Conservation (phyloP, 2,329 filamentous ascomycete genomes). For the Cytospora piceicola region DNA sequence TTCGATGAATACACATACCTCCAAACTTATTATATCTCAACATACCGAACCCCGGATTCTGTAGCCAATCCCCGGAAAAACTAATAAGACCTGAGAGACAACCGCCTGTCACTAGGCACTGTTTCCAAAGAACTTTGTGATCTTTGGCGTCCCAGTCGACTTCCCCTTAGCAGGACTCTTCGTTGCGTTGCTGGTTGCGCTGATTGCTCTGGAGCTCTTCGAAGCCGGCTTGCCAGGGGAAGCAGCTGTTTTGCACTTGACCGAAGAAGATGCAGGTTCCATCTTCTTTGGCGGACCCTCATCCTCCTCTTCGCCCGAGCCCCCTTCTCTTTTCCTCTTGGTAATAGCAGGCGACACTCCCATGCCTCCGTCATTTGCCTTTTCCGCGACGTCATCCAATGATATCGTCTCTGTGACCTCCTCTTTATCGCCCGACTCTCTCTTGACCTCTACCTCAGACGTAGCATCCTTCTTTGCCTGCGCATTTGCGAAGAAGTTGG, state of each 20-base stretch:
- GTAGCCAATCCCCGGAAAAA: neutral
- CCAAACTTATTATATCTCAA: neutral
- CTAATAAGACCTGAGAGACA: slow-evolving; percentile 3
- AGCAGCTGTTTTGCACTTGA: slow-evolving; percentile 29
- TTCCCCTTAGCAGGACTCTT: slow-evolving; percentile 42
- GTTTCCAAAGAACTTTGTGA: slow-evolving; percentile 52
- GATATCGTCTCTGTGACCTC: slow-evolving; percentile 24
- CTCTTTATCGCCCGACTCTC: slow-evolving; percentile 41
- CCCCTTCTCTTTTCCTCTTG: slow-evolving; percentile 32
- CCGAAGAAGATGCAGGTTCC: slow-evolving; percentile 31
- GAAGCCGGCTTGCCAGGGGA: slow-evolving; percentile 33
- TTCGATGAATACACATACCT: no score
- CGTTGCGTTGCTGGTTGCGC: slow-evolving; percentile 46
- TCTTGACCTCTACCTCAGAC: slow-evolving; percentile 39
- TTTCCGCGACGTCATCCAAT: slow-evolving; percentile 26
- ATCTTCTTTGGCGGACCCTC: slow-evolving; percentile 37
- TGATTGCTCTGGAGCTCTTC: slow-evolving; percentile 41
- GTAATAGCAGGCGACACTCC: slow-evolving; percentile 1
- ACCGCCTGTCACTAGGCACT: slow-evolving; percentile 40
- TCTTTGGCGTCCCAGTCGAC: slow-evolving; percentile 47
- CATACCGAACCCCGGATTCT: neutral
- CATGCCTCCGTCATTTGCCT: slow-evolving; percentile 37
- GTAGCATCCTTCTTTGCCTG: slow-evolving; percentile 48
- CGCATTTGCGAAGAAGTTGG: slow-evolving; percentile 81
- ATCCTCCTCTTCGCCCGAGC: slow-evolving; percentile 25